A percentile compares a stretch with the other conserved stretches of the same genome.
These are phyloP conservation scores for Collybia sp. DNA, from an alignment of 768 basidiomycete genomes.

Conservation along the genomic window DNA sequence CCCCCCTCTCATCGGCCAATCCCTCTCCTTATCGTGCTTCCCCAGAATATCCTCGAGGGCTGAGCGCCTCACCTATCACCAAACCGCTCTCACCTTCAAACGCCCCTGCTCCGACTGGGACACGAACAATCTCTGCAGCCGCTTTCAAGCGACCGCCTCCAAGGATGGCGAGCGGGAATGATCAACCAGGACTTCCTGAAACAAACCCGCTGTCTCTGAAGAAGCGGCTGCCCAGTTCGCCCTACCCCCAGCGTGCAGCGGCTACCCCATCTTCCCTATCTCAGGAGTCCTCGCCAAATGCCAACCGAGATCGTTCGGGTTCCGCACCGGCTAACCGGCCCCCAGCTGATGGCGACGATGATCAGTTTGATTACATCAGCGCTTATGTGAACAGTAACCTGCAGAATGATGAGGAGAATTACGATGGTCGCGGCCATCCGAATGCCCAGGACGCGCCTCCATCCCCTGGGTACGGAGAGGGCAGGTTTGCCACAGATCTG, in stretches of 20 bases:
- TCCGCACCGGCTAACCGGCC: constrained; percentile 7
- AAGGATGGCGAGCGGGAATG: constrained; percentile 22
- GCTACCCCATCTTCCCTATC: constrained; percentile 8
- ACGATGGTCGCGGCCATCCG: constrained; percentile 4
- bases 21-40: constrained; percentile 37
- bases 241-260: constrained; percentile 21
- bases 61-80: constrained; percentile 11
- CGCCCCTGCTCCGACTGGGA: constrained; percentile 22
- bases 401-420: constrained; percentile 4
- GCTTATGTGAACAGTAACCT: constrained; percentile 38
- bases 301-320: neutral
- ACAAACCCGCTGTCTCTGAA: constrained; percentile 42
- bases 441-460: constrained; percentile 1
- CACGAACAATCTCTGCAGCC: constrained; percentile 69
- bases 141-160: constrained; percentile 59
- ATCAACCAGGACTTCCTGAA: constrained; percentile 29
- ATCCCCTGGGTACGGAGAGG: constrained; percentile 28
- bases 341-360: constrained; percentile 23
- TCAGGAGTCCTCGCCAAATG: constrained; percentile 11
- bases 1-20: constrained; percentile 7
- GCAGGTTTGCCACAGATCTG: constrained; percentile 43
- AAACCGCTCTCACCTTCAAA: constrained; percentile 12
- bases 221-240: constrained; percentile 46
- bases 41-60: constrained; percentile 37
- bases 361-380: constrained; percentile 56